Percentiles rank a stretch among this genome's conserved stretches.
phyloP scores from a whole-genome alignment of 1,284 basidiomycete species.

The Apiotrichum akiyoshidainum region DNA sequence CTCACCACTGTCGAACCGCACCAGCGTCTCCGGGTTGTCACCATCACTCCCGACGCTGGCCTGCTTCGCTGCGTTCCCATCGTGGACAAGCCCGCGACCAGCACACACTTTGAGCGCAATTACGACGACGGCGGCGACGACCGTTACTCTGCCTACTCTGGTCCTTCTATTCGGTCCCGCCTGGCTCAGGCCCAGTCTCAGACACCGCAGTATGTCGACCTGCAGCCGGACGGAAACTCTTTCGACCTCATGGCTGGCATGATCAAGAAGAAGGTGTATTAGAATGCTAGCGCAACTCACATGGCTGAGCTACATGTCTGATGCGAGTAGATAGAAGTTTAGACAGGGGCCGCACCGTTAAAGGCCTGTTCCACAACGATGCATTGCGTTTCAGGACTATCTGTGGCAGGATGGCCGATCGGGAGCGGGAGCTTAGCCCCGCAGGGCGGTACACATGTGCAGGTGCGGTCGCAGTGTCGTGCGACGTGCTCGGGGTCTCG shows the following conservation, averaged over 20 bases:
- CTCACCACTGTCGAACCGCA: slow-evolving; percentile 72
- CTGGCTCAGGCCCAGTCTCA: slow-evolving; percentile 9
- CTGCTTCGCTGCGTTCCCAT: slow-evolving; percentile 73
- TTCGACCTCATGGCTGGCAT: slow-evolving; percentile 92
- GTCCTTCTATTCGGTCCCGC: background rate
- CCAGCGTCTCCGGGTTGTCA: slow-evolving; percentile 69
- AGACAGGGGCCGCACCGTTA: background rate
- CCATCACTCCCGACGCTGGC: slow-evolving; percentile 84
- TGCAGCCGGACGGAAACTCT: slow-evolving; percentile 94
- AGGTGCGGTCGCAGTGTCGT: too few species aligned
- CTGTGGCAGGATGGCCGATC: too few species aligned
- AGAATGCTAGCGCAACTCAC: background rate
- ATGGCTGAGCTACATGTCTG: background rate
- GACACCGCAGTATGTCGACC: slow-evolving; percentile 53
- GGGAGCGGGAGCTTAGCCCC: too few species aligned
- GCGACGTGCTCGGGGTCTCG: too few species aligned
- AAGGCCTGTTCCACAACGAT: background rate
- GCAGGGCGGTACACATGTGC: too few species aligned
- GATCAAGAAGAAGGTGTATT: slow-evolving; percentile 64
- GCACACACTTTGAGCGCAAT: slow-evolving; percentile 29
- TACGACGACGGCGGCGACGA: slow-evolving; percentile 40
- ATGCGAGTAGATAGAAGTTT: background rate
- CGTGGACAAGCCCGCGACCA: slow-evolving; percentile 50
- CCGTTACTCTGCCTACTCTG: slow-evolving; percentile 15
- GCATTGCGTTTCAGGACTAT: background rate